phyloP scores from a whole-genome alignment of 176 grass and related monocot genomes.

The Echinochloa phyllopogon region DNA sequence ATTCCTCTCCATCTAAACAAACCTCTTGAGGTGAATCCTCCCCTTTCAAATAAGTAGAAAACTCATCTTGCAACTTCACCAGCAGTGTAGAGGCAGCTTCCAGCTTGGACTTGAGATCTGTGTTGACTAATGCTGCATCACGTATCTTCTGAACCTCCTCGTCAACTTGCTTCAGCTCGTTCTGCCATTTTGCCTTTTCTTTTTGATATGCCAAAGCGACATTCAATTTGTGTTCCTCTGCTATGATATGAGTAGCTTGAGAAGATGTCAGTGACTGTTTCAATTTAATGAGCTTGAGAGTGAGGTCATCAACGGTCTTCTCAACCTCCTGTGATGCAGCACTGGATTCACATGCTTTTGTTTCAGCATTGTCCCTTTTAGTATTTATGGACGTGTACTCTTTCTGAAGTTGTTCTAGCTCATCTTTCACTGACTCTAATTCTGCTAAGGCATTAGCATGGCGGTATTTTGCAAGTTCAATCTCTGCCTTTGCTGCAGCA shows the following conservation, averaged over 20 bases:
- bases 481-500: constrained; percentile 62
- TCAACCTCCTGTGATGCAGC: constrained; percentile 58
- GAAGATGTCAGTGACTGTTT: constrained; percentile 67
- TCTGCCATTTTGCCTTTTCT: constrained; percentile 62
- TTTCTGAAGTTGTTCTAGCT: constrained; percentile 61
- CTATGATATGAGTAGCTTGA: constrained; percentile 64
- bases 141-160: constrained; percentile 55
- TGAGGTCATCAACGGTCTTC: constrained; percentile 63
- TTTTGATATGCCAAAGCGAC: constrained; percentile 57
- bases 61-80: constrained; percentile 49
- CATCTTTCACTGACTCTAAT: constrained; percentile 64
- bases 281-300: constrained; percentile 54
- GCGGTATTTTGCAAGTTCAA: constrained; percentile 63
- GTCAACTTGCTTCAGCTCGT: constrained; percentile 68
- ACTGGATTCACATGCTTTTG: constrained; percentile 51
- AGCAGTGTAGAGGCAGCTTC: constrained; percentile 53
- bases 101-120: constrained; percentile 62
- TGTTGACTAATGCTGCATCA: constrained; percentile 35
- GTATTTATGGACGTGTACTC: constrained; percentile 59
- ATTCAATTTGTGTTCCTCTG: constrained; percentile 65
- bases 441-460: constrained; percentile 52
- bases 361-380: constrained; percentile 51
- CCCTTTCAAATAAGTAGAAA: constrained; percentile 51
- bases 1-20: constrained; percentile 5
- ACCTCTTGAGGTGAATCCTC: constrained; percentile 21